Evolutionary conservation across 2,329 filamentous ascomycete genomes (phyloP), one percentile per base, ranked within the genome.

Genomic region (Phyllosticta citribraziliensis): DNA sequence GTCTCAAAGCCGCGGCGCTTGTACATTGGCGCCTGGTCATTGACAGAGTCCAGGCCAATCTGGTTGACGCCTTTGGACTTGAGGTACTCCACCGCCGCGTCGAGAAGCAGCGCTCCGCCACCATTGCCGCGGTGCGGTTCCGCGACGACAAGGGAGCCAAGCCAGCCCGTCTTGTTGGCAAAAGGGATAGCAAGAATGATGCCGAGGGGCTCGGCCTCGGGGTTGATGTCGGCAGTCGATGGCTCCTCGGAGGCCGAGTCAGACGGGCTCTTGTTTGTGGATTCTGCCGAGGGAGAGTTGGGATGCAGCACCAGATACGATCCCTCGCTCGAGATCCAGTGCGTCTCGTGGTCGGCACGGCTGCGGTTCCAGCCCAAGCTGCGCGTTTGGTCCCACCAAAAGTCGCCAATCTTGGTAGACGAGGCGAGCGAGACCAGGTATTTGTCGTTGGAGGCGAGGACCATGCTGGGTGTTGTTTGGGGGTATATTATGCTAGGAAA

Each of bases 131-230:
- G 69, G 56, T 67, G 64, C 1, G 65, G 57, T 1, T 64, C 66
- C 19, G 70, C 69, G 60, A 75, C 62, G 56, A 71, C 67, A 69
- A 75, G 75, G 66, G 71, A 72, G 17, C 69, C 72, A 1, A 75
- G 64, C 73, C 74, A 75, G n/a, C 68, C 73, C 1, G 72, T 74
- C 33, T 61, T 58, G 57, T 76, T 75, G 22, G 68, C 63, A 63
- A 71, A 74, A 22, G 67, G 65, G 40, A 73, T 66, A 2, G 69
- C 67, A 4, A 71, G 61, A 25, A 74, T 64, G 62, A 70, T 70
- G 20, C 73, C 74, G 62, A 71, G 65, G 0, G 71, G 66, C 17
- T 67, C 68, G 3, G 57, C 55, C 11, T 55, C 52, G 2, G 52
- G 11, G 5, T n/a, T 17, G 40, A 47, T 47, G 40, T 47, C 17